Conservation (phyloP, 2,329 filamentous ascomycete species). For the Pseudogymnoascus sp. region DNA sequence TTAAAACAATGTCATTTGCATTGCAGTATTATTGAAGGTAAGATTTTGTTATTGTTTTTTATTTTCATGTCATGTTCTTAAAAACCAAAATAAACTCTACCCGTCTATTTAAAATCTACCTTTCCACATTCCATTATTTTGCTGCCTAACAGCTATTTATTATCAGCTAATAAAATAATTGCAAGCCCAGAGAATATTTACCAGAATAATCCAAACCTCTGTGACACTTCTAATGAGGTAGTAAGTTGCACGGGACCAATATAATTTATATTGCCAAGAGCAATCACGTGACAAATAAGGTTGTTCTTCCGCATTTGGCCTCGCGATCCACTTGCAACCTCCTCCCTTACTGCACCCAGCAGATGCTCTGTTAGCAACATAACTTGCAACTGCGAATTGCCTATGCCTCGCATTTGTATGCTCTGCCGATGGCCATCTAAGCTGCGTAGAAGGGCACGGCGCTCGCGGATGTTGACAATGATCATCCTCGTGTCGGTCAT, state of each 20-base stretch:
- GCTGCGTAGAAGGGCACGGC: not conserved
- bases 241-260: not conserved
- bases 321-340: not conserved
- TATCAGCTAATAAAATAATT: not conserved
- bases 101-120: not conserved
- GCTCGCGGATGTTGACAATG: conserved; percentile 7
- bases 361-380: not conserved
- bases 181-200: not conserved
- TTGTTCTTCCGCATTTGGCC: not conserved
- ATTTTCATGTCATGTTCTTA: too few species aligned
- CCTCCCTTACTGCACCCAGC: not conserved
- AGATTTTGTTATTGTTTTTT: too few species aligned
- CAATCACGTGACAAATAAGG: not conserved
- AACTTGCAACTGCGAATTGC: not conserved
- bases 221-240: not conserved
- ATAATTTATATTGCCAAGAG: not conserved
- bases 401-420: conserved; percentile 6
- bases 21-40: too few species aligned
- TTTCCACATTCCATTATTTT: not conserved
- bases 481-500: not conserved
- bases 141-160: not conserved
- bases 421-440: conserved; percentile 8
- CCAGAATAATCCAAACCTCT: not conserved
- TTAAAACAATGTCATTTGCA: too few species aligned
- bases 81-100: too few species aligned